Evolutionary conservation across 495 filamentous ascomycete species (phyloP), one percentile per base, ranked within the genome.

Genomic region (Hypoxylon fuscum): DNA sequence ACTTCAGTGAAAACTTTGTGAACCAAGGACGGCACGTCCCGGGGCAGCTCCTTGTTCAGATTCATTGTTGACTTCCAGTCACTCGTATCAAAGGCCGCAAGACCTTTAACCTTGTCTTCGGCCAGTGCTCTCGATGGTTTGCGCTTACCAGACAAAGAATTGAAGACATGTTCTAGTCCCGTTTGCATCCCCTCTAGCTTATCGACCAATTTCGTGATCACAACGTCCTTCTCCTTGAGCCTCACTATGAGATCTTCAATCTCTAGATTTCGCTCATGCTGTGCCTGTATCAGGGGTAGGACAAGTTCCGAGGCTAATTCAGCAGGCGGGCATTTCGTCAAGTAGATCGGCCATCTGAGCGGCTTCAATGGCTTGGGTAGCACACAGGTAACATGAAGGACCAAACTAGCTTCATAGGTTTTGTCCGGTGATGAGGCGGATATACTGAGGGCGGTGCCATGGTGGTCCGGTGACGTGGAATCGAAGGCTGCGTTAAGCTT

Each of bases 191-290:
- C 76, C 55, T 91, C 89, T n/a, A 95, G 77, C 64, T 90, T 92
- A 70, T 96, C 91, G 7, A 91, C 77, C 18, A 96, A 68, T 55
- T 87, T 90, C 14, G 80, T 77, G 54, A 97, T 90, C 14, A 91
- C 82, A 64, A 78, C 83, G 72, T 97, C 93, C 73, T 96, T 97
- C 29, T 93, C 87, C 55, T 79, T 81, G 8, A 96, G 66, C 20
- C 80, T 78, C 6, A 80, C 71, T 20, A 88, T 63, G 1, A 97
- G 81, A 23, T 77, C 75, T 7, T 76, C 73, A 40, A 81, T 80
- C 72, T 83, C 83, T 52, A 70, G 72, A 51, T 71, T 78, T 47
- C 81, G 81, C 43, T 64, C 71, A 59, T 78, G 78, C 55, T 83
- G 84, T 38, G 84, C 83, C 48, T 78, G 79, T 40, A 95, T 70